A percentile compares a stretch with the other conserved stretches of the same genome.
These are phyloP conservation scores for Trapa bicornis DNA, from an alignment of 345 rosid species.

Conservation along the genomic window DNA sequence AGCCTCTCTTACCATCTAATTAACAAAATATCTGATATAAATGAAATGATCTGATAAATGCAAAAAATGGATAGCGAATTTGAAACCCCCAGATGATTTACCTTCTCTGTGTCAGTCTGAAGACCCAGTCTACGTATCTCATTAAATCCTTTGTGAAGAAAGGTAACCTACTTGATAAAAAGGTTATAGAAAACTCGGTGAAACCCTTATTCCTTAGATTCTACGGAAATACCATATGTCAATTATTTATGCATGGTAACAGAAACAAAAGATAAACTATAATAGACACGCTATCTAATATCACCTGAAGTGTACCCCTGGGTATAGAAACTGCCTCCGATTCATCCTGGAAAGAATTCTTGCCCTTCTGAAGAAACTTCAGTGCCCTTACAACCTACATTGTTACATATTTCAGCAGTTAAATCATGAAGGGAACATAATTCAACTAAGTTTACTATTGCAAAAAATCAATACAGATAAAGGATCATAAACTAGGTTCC, in stretches of 20 bases:
- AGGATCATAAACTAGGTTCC: background rate
- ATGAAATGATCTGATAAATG: slow-evolving; percentile 5
- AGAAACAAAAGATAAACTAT: no score
- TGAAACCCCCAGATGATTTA: slow-evolving; percentile 11
- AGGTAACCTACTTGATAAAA: slow-evolving; percentile 45
- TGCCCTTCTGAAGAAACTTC: slow-evolving; percentile 45
- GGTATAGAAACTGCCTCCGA: slow-evolving; percentile 68
- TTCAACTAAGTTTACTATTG: background rate
- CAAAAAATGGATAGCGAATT: background rate
- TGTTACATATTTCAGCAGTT: slow-evolving; percentile 9
- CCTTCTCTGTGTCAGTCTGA: slow-evolving; percentile 78
- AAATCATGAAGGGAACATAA: background rate
- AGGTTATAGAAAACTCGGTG: background rate
- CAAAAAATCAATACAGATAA: background rate
- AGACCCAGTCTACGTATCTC: slow-evolving; percentile 95
- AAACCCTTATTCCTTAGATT: background rate
- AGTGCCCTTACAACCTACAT: slow-evolving; percentile 81
- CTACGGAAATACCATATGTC: background rate
- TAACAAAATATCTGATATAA: slow-evolving; percentile 4
- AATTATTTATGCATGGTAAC: no score
- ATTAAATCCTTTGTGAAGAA: slow-evolving; percentile 90
- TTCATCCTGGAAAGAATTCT: slow-evolving; percentile 30
- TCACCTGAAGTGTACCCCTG: slow-evolving; percentile 95
- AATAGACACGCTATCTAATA: slow-evolving; percentile 11
- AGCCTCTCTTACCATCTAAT: slow-evolving; percentile 71